Conservation (phyloP, 371 early-diverging fungal species). For the Rhizopus stolonifer region DNA sequence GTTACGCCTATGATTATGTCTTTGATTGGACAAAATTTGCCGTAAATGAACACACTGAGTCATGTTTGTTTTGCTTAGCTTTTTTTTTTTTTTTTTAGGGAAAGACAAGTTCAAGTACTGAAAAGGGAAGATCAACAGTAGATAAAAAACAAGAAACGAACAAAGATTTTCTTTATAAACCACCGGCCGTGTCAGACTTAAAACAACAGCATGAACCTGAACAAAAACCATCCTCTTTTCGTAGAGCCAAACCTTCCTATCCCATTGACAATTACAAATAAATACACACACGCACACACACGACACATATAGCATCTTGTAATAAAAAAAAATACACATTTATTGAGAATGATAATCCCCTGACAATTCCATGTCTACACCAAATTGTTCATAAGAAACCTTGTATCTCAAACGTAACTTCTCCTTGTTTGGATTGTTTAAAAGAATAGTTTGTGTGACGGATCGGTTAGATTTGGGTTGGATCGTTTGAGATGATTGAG, state of each 20-base stretch:
- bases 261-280: no score
- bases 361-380: slow-evolving; percentile 69
- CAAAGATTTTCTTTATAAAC: not conserved
- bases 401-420: slow-evolving; percentile 66
- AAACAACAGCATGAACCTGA: no score
- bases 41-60: slow-evolving; percentile 4
- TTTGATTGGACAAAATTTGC: slow-evolving; percentile 91
- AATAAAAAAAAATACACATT: not conserved
- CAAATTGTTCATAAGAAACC: slow-evolving; percentile 67
- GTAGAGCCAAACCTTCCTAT: not conserved
- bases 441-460: slow-evolving; percentile 55
- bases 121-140: not conserved
- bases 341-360: slow-evolving; percentile 52
- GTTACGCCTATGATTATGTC: slow-evolving; percentile 94
- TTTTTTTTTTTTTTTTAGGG: no score
- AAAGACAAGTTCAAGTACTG: no score
- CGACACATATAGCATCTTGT: no score
- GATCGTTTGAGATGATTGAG: slow-evolving; percentile 60
- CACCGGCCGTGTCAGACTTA: not conserved
- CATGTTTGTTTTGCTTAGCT: not conserved
- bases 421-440: slow-evolving; percentile 60
- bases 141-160: not conserved
- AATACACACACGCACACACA: no score
- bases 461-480: slow-evolving; percentile 58
- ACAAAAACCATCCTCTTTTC: not conserved